phyloP scores from a whole-genome alignment of 1,284 basidiomycete genomes.

The Cryptococcus sp. region DNA sequence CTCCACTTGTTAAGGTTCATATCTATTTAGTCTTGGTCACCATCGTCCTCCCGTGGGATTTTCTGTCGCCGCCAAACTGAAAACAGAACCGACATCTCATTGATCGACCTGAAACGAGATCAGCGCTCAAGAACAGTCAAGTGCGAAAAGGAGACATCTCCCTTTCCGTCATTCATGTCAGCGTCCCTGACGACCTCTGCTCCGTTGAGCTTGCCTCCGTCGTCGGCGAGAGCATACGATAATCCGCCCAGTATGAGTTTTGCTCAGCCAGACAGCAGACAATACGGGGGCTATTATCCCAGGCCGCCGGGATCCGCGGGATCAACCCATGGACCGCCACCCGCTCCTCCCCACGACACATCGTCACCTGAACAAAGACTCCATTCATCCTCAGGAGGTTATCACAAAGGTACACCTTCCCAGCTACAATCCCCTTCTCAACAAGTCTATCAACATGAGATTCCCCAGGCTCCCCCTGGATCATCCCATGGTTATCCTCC shows the following conservation, averaged over 20 bases:
- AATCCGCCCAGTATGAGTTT: slow-evolving; percentile 34
- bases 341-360: slow-evolving; percentile 17
- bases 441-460: slow-evolving; percentile 26
- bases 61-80: too few relatives aligned
- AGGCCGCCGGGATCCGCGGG: slow-evolving; percentile 37
- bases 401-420: slow-evolving; percentile 21
- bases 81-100: too few relatives aligned
- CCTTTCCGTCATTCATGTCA: slow-evolving; percentile 8
- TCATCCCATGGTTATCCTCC: slow-evolving; percentile 44
- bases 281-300: slow-evolving; percentile 28
- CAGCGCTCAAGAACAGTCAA: too few relatives aligned
- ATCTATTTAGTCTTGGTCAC: too few relatives aligned
- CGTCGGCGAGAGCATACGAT: slow-evolving; percentile 12
- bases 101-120: too few relatives aligned
- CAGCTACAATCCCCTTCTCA: slow-evolving; percentile 31
- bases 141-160: too few relatives aligned
- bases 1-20: too few relatives aligned
- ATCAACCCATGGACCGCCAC: slow-evolving; percentile 36
- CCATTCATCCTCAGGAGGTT: slow-evolving; percentile 33
- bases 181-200: slow-evolving; percentile 21
- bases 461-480: slow-evolving; percentile 29
- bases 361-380: slow-evolving; percentile 31
- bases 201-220: slow-evolving; percentile 19
- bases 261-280: slow-evolving; percentile 33
- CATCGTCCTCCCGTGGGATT: too few relatives aligned